A percentile compares a stretch with the other conserved stretches of the same genome.
Conservation (phyloP, 768 basidiomycete species). For the Rhodosporidiobolus sp. region DNA sequence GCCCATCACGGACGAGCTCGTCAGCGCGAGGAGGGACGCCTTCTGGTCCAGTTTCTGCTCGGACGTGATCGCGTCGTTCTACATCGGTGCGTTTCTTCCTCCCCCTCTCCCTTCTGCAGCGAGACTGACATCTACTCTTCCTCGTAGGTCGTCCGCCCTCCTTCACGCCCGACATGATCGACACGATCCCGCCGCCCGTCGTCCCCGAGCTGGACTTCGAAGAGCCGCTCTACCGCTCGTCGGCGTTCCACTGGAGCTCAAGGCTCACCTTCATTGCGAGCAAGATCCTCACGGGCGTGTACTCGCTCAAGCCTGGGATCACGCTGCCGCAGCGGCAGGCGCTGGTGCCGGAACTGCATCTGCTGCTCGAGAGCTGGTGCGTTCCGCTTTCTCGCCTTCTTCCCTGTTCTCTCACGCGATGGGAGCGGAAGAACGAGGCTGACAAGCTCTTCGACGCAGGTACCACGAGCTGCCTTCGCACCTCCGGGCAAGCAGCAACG, state of each 20-base stretch:
- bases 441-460: not conserved
- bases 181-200: slow-evolving; percentile 15
- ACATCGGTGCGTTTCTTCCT: no score
- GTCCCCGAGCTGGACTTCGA: slow-evolving; percentile 32
- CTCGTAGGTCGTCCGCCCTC: slow-evolving; percentile 17
- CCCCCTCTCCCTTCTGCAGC: not conserved
- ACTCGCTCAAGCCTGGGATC: slow-evolving; percentile 23
- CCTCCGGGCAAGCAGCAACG: slow-evolving; percentile 20
- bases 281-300: slow-evolving; percentile 24
- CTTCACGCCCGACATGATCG: slow-evolving; percentile 31
- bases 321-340: slow-evolving; percentile 13
- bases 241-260: slow-evolving; percentile 20
- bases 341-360: slow-evolving; percentile 30
- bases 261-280: slow-evolving; percentile 19
- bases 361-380: slow-evolving; percentile 34
- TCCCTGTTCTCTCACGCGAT: no score
- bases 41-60: slow-evolving; percentile 23
- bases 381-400: not conserved
- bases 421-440: no score
- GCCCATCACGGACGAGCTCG: not conserved
- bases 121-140: not conserved
- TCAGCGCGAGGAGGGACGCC: slow-evolving; percentile 8
- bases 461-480: slow-evolving; percentile 35
- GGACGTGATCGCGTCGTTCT: slow-evolving; percentile 19
- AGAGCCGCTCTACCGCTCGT: slow-evolving; percentile 26